phyloP scores from a whole-genome alignment of 371 early-diverging fungal genomes.

The Mortierella sp. region DNA sequence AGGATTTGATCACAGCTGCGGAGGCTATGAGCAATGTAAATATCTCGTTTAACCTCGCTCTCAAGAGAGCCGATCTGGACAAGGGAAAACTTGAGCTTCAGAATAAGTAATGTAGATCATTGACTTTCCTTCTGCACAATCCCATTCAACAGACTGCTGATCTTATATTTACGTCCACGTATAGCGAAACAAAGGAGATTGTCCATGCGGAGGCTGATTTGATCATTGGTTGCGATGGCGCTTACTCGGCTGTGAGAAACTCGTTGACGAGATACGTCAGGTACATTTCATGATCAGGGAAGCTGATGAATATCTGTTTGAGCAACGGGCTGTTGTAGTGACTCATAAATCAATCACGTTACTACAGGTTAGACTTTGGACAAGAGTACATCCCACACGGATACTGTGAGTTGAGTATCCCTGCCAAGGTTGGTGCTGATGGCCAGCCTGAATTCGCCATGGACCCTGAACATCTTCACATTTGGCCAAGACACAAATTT shows the following conservation, averaged over 20 bases:
- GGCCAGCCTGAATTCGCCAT: constrained; percentile 80
- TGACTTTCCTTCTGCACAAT: neutral
- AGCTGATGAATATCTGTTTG: no score
- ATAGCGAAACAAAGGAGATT: constrained; percentile 41
- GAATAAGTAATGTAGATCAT: constrained; percentile 43
- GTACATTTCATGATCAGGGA: constrained; percentile 46
- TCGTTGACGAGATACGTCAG: constrained; percentile 80
- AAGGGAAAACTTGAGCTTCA: constrained; percentile 60
- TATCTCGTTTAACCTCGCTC: constrained; percentile 75
- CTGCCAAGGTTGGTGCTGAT: constrained; percentile 63
- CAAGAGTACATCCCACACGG: constrained; percentile 93
- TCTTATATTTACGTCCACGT: neutral
- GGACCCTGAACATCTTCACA: constrained; percentile 94
- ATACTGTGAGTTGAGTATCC: constrained; percentile 92
- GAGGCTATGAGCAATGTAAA: constrained; percentile 74
- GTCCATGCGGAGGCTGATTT: constrained; percentile 75
- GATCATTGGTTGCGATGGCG: constrained; percentile 97
- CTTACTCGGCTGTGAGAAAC: constrained; percentile 83
- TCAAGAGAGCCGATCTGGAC: constrained; percentile 75
- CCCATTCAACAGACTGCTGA: no score
- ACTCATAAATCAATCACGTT: neutral
- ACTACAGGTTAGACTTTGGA: constrained; percentile 82
- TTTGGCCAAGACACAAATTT: constrained; percentile 96
- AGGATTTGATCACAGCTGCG: constrained; percentile 78
- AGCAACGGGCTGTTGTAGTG: no score